phyloP scores from a whole-genome alignment of 1,139 yeast genomes.

The Pichia inconspicua region DNA sequence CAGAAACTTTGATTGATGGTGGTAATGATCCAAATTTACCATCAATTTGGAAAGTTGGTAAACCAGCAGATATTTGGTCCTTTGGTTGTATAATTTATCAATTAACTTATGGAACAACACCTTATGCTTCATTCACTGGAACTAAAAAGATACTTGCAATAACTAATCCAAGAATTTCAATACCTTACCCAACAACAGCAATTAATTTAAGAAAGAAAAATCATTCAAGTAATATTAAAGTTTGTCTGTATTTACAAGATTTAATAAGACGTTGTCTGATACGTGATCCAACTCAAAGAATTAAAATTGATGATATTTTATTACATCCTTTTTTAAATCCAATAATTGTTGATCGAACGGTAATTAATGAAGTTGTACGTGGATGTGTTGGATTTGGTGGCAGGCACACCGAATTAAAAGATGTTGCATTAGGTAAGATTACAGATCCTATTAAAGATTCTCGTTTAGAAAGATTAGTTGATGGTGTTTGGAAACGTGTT shows the following conservation, averaged over 20 bases:
- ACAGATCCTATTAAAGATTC: slow-evolving; percentile 21
- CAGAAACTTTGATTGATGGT: slow-evolving; percentile 41
- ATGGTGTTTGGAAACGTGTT: slow-evolving; percentile 42
- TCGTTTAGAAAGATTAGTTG: slow-evolving; percentile 38
- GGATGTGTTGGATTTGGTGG: slow-evolving; percentile 70
- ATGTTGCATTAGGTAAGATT: slow-evolving; percentile 14
- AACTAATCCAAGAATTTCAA: slow-evolving; percentile 75
- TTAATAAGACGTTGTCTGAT: slow-evolving; percentile 65
- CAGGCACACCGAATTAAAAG: slow-evolving; percentile 32
- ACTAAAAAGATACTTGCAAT: slow-evolving; percentile 78
- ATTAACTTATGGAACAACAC: slow-evolving; percentile 90
- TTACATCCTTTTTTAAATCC: slow-evolving; percentile 60
- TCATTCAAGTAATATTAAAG: slow-evolving; percentile 16
- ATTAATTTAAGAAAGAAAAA: slow-evolving; percentile 23
- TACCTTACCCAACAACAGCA: slow-evolving; percentile 44
- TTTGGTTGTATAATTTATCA: slow-evolving; percentile 95
- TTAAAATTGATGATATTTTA: slow-evolving; percentile 58
- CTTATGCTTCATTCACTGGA: slow-evolving; percentile 76
- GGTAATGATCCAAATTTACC: slow-evolving; percentile 25
- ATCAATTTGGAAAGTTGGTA: slow-evolving; percentile 71
- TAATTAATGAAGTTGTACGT: slow-evolving; percentile 63
- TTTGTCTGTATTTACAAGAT: slow-evolving; percentile 43
- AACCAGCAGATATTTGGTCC: slow-evolving; percentile 96
- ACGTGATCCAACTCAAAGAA: slow-evolving; percentile 63
- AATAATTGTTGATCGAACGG: slow-evolving; percentile 57